phyloP scores from a whole-genome alignment of 2,329 filamentous ascomycete species.

The Aureobasidium vineae region DNA sequence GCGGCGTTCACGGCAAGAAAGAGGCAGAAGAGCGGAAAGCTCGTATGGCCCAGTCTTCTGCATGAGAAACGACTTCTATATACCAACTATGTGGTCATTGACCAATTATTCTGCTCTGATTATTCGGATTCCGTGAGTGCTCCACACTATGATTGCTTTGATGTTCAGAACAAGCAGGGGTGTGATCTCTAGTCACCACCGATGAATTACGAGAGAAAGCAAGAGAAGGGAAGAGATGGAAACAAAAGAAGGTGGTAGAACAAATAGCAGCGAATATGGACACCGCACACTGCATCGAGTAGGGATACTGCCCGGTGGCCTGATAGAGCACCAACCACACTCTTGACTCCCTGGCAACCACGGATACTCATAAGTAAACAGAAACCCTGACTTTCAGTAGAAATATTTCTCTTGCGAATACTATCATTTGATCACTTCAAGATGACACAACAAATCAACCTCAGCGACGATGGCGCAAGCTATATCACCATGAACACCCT shows the following conservation, averaged over 20 bases:
- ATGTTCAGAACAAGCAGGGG: neutral
- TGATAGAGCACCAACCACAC: neutral
- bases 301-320: neutral
- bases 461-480: conserved; percentile 3
- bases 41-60: conserved; percentile 36
- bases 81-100: neutral
- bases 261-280: neutral
- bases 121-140: too few species aligned
- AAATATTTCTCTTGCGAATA: neutral
- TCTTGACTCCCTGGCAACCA: neutral
- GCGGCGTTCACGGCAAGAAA: conserved; percentile 54
- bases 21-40: conserved; percentile 57
- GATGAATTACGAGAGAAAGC: neutral
- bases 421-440: too few species aligned
- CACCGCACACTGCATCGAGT: neutral
- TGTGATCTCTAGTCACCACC: neutral
- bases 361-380: neutral
- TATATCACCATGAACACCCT: neutral
- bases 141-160: neutral
- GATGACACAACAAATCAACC: neutral
- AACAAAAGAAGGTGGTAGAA: neutral
- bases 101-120: neutral
- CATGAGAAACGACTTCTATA: conserved; percentile 5
- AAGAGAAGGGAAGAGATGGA: neutral
- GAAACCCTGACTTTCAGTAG: too few species aligned